phyloP scores from a whole-genome alignment of 2,329 filamentous ascomycete species.

The Endocalyx cinctus region DNA sequence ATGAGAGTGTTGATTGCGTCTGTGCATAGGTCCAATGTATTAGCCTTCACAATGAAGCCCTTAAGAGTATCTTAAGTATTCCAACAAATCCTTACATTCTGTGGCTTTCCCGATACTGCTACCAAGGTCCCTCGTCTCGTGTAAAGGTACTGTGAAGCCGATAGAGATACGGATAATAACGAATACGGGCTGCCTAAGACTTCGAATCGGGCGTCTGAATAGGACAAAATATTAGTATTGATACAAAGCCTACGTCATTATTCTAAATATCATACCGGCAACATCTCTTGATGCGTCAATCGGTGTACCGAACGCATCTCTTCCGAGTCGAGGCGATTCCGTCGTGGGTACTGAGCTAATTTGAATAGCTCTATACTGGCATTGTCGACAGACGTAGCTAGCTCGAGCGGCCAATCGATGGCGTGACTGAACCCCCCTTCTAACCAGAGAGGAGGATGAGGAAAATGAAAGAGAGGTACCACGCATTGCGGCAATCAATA shows the following conservation, averaged over 20 bases:
- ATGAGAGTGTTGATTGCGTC: constrained; percentile 83
- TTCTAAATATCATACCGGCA: constrained; percentile 38
- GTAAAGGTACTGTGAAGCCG: constrained; percentile 89
- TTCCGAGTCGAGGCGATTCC: constrained; percentile 43
- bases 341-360: constrained; percentile 58
- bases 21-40: no score
- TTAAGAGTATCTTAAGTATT: no score
- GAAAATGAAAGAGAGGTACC: constrained; percentile 10
- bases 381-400: constrained; percentile 48
- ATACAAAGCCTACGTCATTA: no score
- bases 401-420: constrained; percentile 13
- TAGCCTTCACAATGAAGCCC: no score
- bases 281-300: constrained; percentile 41
- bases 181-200: constrained; percentile 90
- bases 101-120: constrained; percentile 80
- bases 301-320: constrained; percentile 53
- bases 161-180: constrained; percentile 86
- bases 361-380: constrained; percentile 57
- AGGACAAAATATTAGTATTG: not conserved
- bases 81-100: constrained; percentile 66
- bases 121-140: constrained; percentile 89
- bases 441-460: constrained; percentile 17
- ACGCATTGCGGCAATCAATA: constrained; percentile 19
- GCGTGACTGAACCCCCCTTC: constrained; percentile 15
- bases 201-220: constrained; percentile 85